Evolutionary conservation across 352 stramenopile species (phyloP), one percentile per base, ranked within the genome.

Genomic region (Globisporangium paddicum): DNA sequence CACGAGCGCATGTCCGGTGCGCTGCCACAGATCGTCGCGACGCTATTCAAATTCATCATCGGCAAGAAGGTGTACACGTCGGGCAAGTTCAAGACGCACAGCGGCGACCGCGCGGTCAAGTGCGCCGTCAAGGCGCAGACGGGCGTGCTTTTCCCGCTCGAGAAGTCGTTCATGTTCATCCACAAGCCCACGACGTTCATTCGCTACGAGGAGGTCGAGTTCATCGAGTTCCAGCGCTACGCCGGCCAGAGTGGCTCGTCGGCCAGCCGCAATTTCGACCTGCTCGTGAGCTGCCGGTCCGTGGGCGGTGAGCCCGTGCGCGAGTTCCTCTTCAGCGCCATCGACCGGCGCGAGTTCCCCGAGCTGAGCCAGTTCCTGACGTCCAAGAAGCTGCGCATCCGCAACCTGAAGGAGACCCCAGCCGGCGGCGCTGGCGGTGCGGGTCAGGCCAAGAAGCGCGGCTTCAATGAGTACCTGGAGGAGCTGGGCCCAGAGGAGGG

Each of bases 161-260:
- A 99, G 63, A 98, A 97, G 77, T 98, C 96, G 66, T 99, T 99
- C 75, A 98, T 99, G 79, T 99, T 99, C 69, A 99, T 99, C 68
- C 96, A 99, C 85, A 99, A 99, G 73, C 97, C 97, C 23, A 98
- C 97, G 56, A 94, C 98, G 23, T 90, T 99, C 62, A 98, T 99
- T 73, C 90, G 93, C 57, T 99, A 99, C 77, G 97, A 99, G 64
- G 97, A 99, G 76, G 95, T 99, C 49, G 92, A 98, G 67, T 97
- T 89, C 67, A 95, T 99, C 26, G 95, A 99, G 73, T 99, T 99
- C 71, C 94, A 99, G 75, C 86, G 96, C 9, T 99, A 98, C 68
- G 91, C 93, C 1, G 94, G 94, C 5, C 93, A 97, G 65, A 82
- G 68, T 26, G 80, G 79, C 0, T 87, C 81, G 28, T 89, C 77